phyloP scores from a whole-genome alignment of 1,284 basidiomycete genomes.

The Puccinia horiana region DNA sequence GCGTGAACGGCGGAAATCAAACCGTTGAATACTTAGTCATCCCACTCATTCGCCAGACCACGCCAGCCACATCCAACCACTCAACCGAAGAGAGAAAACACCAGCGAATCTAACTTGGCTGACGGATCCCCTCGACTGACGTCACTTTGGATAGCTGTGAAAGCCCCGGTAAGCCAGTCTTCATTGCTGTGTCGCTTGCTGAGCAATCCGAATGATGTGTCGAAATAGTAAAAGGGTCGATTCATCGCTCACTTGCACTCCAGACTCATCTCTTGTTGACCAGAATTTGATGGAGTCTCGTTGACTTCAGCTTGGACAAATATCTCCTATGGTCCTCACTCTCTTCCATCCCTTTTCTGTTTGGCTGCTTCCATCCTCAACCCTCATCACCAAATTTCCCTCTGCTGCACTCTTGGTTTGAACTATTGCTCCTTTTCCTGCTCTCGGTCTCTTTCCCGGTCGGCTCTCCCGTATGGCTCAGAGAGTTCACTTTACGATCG shows the following conservation, averaged over 20 bases:
- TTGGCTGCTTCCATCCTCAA: background rate
- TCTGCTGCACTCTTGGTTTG: background rate
- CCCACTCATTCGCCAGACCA: too few relatives aligned
- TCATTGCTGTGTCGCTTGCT: background rate
- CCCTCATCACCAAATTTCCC: background rate
- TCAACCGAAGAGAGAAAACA: too few relatives aligned
- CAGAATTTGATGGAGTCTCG: background rate
- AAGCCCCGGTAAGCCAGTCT: background rate
- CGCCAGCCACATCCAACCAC: too few relatives aligned
- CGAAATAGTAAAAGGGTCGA: conserved; percentile 24
- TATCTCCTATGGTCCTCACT: background rate
- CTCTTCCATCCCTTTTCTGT: background rate
- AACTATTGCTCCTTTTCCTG: background rate
- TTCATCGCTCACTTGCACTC: background rate
- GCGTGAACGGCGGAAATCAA: background rate
- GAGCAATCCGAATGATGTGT: background rate
- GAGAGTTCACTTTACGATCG: background rate
- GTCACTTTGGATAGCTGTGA: background rate
- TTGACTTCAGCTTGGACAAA: background rate
- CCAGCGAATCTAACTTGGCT: too few relatives aligned
- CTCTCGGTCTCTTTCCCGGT: conserved; percentile 6
- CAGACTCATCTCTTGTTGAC: background rate
- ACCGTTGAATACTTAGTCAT: background rate
- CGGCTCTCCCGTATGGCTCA: conserved; percentile 10
- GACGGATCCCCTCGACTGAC: background rate